Evolutionary conservation across 78 protist genomes (phyloP), one percentile per base, ranked within the genome.

Genomic region (Paratrimastix pyriformis): DNA sequence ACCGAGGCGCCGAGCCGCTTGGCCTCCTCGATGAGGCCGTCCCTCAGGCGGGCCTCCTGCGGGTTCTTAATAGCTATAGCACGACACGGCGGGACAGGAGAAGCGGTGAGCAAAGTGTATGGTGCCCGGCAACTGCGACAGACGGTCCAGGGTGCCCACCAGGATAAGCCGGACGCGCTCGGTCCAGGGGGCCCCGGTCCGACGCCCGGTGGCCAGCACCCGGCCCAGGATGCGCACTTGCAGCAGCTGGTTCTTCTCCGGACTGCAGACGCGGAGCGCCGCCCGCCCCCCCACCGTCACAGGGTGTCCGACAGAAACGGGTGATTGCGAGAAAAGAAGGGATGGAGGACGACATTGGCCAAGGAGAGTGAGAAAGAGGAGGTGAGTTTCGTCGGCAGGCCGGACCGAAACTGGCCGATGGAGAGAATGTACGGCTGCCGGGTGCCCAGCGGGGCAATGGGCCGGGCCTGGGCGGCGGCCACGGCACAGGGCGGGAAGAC

Each of bases 401-500:
- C 62, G 4, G 26, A 44, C 33, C 93, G 40, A 62, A 91, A 91
- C 74, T 91, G 95, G 13, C 87, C 93, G 52, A 91, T 74, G 26
- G 91, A 87, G n/a, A 87, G 62, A 38, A 87, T 71, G 50, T 46
- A 44, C 33, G 30, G 24, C 37, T 39, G 24, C 3, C 82, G 70
- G 13, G 37, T 4, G 46, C 39, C 65, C 24, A 59, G 37, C n/a
- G 3, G 32, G 38, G 1, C 46, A 1, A 76, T 58, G 11, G 76
- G 69, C 35, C 66, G 21, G 52, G 6, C 6, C 30, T 2, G 24
- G 30, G 83, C 55, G 5, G 64, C 54, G 46, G 11, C 24, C 18
- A 80, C 52, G 75, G 83, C 83, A 72, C 92, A 87, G 1, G 97
- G 97, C 21, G 97, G 97, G 76, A 35, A 91, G 26, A 88, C 91